phyloP scores from a whole-genome alignment of 2,329 filamentous ascomycete genomes.

The Septoria petroselini region DNA sequence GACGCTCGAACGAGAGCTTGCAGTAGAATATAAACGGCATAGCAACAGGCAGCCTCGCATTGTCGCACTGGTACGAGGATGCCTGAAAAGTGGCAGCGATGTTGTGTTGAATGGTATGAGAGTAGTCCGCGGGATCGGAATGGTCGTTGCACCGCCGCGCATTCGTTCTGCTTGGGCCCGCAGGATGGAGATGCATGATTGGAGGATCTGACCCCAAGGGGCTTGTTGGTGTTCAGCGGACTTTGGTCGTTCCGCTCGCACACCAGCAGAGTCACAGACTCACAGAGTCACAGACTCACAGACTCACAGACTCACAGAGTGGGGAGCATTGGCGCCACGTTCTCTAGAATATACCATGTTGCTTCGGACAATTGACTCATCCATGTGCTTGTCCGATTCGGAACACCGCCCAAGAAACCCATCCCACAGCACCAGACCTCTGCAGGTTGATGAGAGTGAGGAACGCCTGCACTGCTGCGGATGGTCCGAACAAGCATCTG shows the following conservation, averaged over 20 bases:
- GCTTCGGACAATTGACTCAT: slow-evolving; percentile 7
- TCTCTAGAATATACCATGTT: not conserved
- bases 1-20: too few relatives aligned
- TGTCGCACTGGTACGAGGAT: not conserved
- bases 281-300: too few relatives aligned
- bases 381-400: not conserved
- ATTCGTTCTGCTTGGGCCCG: not conserved
- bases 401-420: too few relatives aligned
- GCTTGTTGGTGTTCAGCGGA: slow-evolving; percentile 3
- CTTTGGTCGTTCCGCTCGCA: slow-evolving; percentile 7
- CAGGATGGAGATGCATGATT: not conserved
- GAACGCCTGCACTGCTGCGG: too few relatives aligned
- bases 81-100: not conserved
- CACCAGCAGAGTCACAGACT: not conserved
- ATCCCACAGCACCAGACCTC: too few relatives aligned
- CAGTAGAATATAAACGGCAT: too few relatives aligned
- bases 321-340: slow-evolving; percentile 5
- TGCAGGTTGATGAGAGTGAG: too few relatives aligned
- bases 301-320: not conserved
- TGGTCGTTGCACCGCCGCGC: not conserved
- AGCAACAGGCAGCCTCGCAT: slow-evolving; percentile 6
- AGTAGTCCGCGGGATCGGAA: not conserved
- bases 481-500: too few relatives aligned
- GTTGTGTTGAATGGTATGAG: not conserved
- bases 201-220: not conserved